Evolutionary conservation across 257 asterid genomes (phyloP).

Genomic region (Solanum lycopersicoides): DNA sequence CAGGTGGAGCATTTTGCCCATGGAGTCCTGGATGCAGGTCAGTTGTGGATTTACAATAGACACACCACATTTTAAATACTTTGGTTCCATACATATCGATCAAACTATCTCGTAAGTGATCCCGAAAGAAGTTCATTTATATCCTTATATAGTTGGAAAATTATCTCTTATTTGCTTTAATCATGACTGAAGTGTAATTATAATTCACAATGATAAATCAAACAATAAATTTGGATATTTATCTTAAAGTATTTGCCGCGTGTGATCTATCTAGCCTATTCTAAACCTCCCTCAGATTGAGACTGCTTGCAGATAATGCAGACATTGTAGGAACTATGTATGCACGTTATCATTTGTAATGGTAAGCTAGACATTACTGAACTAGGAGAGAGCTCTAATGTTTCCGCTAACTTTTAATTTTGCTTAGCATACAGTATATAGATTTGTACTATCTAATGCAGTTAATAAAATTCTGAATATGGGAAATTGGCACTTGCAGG

Average conservation of each 20-base stretch:
- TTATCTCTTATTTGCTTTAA: not conserved
- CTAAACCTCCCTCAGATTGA: not conserved
- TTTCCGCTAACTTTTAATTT: not conserved
- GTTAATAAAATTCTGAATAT: not conserved
- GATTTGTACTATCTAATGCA: not conserved
- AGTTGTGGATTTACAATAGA: not conserved
- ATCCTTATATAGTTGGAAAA: not conserved
- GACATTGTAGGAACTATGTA: not conserved
- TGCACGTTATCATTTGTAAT: not conserved
- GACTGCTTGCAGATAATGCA: not conserved
- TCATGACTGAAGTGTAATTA: not conserved
- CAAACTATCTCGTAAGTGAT: not conserved
- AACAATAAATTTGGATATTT: not conserved
- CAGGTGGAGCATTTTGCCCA: slow-evolving; percentile 16
- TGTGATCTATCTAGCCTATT: not conserved
- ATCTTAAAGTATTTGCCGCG: not conserved
- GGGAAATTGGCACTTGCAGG: not conserved
- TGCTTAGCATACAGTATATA: not conserved
- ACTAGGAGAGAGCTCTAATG: not conserved
- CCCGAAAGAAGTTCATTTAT: not conserved
- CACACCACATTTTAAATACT: not conserved
- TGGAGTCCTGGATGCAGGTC: slow-evolving; percentile 2
- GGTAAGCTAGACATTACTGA: not conserved
- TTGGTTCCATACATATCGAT: not conserved
- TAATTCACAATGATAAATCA: not conserved